A percentile compares a stretch with the other conserved stretches of the same genome.
These are phyloP conservation scores for Elsinoe necatrix DNA, from an alignment of 2,329 filamentous ascomycete species.

Conservation along the genomic window DNA sequence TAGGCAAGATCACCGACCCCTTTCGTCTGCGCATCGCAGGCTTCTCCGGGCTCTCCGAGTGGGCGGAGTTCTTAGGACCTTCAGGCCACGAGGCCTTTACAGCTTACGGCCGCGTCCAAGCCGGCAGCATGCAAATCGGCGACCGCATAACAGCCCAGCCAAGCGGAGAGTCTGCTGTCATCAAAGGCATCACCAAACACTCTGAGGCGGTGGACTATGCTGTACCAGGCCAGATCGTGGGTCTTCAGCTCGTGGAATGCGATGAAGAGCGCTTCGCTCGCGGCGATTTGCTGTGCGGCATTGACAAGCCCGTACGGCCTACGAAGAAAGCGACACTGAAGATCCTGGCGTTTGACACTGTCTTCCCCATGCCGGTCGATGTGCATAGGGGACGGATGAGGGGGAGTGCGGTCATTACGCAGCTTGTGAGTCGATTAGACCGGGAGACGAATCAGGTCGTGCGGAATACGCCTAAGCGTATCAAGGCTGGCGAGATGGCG, in stretches of 20 bases:
- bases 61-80: constrained; percentile 1
- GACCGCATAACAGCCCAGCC: constrained; percentile 74
- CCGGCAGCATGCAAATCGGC: constrained; percentile 75
- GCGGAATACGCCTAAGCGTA: constrained; percentile 77
- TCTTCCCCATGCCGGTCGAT: constrained; percentile 83
- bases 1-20: constrained; percentile 63
- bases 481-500: constrained; percentile 71
- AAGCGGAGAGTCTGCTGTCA: constrained; percentile 66
- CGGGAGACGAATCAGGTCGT: constrained; percentile 65
- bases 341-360: constrained; percentile 77
- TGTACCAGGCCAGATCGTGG: constrained; percentile 82
- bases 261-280: constrained; percentile 64
- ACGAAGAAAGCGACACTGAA: constrained; percentile 71
- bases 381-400: constrained; percentile 80
- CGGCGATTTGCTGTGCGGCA: constrained; percentile 77
- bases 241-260: constrained; percentile 75
- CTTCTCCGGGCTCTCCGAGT: constrained; percentile 54
- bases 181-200: constrained; percentile 76
- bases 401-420: constrained; percentile 63
- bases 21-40: constrained; percentile 82
- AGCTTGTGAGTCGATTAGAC: constrained; percentile 66
- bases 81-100: constrained; percentile 43
- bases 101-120: constrained; percentile 75
- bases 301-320: constrained; percentile 54
- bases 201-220: constrained; percentile 72